phyloP scores from a whole-genome alignment of 2,329 filamentous ascomycete genomes.

The Daldinia sp. region DNA sequence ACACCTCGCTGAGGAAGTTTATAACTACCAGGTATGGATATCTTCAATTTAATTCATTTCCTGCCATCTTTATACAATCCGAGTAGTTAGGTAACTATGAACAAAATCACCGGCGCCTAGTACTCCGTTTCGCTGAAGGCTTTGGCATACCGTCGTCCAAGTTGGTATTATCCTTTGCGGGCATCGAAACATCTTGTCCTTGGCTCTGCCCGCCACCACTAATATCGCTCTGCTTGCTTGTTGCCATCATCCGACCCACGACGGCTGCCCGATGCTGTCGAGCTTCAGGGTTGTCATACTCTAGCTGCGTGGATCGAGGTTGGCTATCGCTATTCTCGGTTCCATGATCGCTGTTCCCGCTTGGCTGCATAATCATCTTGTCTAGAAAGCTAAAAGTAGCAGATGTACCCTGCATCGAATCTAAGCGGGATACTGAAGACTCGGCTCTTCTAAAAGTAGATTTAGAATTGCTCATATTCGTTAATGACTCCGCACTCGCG shows the following conservation, averaged over 20 bases:
- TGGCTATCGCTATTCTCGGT: slow-evolving; percentile 31
- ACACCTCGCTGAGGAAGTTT: background rate
- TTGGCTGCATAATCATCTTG: slow-evolving; percentile 26
- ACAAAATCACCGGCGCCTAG: slow-evolving; percentile 36
- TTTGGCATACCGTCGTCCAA: background rate
- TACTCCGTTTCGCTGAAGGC: slow-evolving; percentile 34
- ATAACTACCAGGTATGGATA: background rate
- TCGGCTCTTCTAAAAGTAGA: slow-evolving; percentile 24
- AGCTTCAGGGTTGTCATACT: slow-evolving; percentile 65
- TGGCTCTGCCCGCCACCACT: slow-evolving; percentile 6
- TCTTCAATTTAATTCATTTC: background rate
- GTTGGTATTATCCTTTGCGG: background rate
- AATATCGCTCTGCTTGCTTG: slow-evolving; percentile 18
- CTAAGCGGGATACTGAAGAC: slow-evolving; percentile 32
- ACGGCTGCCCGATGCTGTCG: slow-evolving; percentile 51
- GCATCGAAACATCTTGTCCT: background rate
- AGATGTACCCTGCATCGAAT: slow-evolving; percentile 29
- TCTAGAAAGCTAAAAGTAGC: slow-evolving; percentile 39
- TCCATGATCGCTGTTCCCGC: slow-evolving; percentile 22
- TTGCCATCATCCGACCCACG: slow-evolving; percentile 44
- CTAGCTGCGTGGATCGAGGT: slow-evolving; percentile 65
- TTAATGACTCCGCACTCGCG: slow-evolving; percentile 58
- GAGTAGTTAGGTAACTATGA: background rate
- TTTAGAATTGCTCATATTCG: slow-evolving; percentile 31
- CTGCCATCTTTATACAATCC: slow-evolving; percentile 7